These are phyloP conservation scores for Linaria vulgaris DNA, from an alignment of 257 asterid species.

Conservation along the genomic window DNA sequence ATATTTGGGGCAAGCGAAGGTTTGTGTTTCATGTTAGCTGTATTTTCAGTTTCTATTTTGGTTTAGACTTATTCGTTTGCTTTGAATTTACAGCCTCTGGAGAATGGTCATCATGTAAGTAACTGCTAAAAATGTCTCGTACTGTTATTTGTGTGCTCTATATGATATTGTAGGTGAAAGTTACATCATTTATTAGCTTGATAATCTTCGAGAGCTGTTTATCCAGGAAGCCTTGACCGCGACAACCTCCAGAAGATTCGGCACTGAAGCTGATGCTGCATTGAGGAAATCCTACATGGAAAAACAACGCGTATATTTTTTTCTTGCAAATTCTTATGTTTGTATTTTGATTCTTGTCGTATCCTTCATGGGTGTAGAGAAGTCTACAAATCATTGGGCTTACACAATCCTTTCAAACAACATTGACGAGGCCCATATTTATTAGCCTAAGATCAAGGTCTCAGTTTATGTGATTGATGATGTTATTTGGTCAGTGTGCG, in stretches of 20 bases:
- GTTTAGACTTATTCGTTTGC: conserved; percentile 24
- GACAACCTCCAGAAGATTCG: conserved; percentile 46
- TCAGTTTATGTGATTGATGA: too few relatives aligned
- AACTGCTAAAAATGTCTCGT: conserved; percentile 19
- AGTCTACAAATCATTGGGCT: conserved; percentile 6
- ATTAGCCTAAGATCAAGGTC: too few relatives aligned
- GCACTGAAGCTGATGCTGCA: conserved; percentile 44
- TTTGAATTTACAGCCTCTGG: conserved; percentile 51
- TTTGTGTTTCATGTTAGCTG: conserved; percentile 28
- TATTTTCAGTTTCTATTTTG: background rate
- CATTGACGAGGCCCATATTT: too few relatives aligned
- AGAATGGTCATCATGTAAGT: conserved; percentile 76
- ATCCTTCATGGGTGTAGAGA: conserved; percentile 23
- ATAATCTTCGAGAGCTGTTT: conserved; percentile 18
- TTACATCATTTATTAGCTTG: conserved; percentile 15
- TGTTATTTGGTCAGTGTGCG: too few relatives aligned
- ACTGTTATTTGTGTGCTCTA: conserved; percentile 18
- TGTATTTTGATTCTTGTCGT: background rate
- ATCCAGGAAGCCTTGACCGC: conserved; percentile 45
- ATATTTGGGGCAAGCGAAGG: conserved; percentile 42
- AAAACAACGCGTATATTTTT: conserved; percentile 65
- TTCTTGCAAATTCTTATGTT: conserved; percentile 11
- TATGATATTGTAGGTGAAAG: background rate
- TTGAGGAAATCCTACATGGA: conserved; percentile 66
- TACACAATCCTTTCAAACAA: too few relatives aligned